Percentiles rank a stretch among this genome's conserved stretches.
These are phyloP conservation scores for Fusarium succisae DNA, from an alignment of 2,329 filamentous ascomycete genomes.

Conservation along the genomic window DNA sequence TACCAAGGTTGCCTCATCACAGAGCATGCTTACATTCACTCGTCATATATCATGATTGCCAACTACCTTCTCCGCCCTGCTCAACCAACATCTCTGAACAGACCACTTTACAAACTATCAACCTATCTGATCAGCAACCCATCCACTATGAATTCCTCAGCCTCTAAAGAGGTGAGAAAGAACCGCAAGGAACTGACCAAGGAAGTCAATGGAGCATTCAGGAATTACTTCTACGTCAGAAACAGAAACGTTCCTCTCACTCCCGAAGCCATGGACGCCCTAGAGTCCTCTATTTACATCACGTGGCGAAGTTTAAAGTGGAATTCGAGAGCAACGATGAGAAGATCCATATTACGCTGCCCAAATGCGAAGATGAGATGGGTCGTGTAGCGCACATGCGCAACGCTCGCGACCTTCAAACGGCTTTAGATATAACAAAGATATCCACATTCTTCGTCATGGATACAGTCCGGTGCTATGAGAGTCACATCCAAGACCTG, in stretches of 20 bases:
- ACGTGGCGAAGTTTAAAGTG: neutral
- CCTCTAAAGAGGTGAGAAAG: neutral
- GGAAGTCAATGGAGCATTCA: neutral
- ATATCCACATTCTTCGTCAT: neutral
- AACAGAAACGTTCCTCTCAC: neutral
- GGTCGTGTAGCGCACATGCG: neutral
- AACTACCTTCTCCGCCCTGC: neutral
- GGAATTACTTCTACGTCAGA: neutral
- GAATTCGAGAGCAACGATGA: neutral
- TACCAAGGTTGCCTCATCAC: fast-evolving
- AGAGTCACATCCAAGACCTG: neutral
- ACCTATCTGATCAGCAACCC: fast-evolving
- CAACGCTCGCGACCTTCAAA: neutral
- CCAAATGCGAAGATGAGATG: neutral
- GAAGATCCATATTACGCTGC: neutral
- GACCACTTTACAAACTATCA: neutral
- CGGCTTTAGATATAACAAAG: neutral
- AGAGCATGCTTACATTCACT: fast-evolving
- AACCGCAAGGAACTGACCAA: neutral
- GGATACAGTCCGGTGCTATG: neutral
- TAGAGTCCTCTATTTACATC: neutral
- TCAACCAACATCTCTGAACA: neutral
- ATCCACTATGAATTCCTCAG: neutral
- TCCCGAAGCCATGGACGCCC: neutral
- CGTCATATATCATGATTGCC: fast-evolving